Percentiles rank a stretch among this genome's conserved stretches.
Evolutionary conservation across 2,329 filamentous ascomycete species (phyloP).

Genomic region (Epichloe amarillans): DNA sequence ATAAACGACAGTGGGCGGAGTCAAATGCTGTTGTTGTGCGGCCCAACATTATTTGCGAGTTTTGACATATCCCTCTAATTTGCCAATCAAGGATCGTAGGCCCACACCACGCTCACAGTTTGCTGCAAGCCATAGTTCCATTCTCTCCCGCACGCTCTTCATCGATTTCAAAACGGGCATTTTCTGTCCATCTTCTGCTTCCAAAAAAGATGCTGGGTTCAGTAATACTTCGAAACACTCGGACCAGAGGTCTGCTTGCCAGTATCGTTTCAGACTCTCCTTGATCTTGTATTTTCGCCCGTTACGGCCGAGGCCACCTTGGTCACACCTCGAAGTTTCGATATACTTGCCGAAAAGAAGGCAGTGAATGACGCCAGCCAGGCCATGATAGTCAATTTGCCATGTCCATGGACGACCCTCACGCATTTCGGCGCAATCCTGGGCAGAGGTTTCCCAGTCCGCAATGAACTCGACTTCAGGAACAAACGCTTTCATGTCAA

Average conservation of each 20-base stretch:
- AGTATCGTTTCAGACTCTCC: constrained; percentile 84
- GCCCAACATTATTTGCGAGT: constrained; percentile 14
- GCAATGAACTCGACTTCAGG: constrained; percentile 71
- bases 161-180: constrained; percentile 66
- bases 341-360: constrained; percentile 94
- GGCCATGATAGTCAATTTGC: constrained; percentile 90
- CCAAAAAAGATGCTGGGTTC: constrained; percentile 61
- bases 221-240: constrained; percentile 74
- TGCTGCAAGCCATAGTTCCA: constrained; percentile 71
- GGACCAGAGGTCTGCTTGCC: constrained; percentile 86
- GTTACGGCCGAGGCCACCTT: constrained; percentile 40
- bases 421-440: constrained; percentile 91
- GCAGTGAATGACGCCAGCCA: constrained; percentile 77
- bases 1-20: no score
- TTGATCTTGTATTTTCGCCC: constrained; percentile 65
- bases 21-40: neutral
- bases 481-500: constrained; percentile 80
- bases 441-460: constrained; percentile 79
- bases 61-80: constrained; percentile 40
- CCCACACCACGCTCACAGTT: constrained; percentile 73
- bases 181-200: constrained; percentile 47
- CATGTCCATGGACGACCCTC: constrained; percentile 93
- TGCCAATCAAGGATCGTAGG: constrained; percentile 55
- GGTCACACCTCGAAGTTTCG: constrained; percentile 52
- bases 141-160: constrained; percentile 54